A percentile compares a stretch with the other conserved stretches of the same genome.
Conservation (phyloP, 1,284 basidiomycete species). For the Cutaneotrichosporon sp. region DNA sequence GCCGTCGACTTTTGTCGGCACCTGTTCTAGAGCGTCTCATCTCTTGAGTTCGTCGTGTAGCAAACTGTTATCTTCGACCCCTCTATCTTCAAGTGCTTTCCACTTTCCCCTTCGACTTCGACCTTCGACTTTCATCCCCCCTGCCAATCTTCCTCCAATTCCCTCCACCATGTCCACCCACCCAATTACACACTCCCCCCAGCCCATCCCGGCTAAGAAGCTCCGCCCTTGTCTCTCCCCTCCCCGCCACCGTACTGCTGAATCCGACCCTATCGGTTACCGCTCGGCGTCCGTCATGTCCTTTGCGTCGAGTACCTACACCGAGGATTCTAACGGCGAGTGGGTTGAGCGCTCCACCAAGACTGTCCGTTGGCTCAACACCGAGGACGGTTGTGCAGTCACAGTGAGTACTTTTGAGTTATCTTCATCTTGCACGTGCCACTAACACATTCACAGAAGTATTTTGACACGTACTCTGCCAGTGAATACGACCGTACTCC, state of each 20-base stretch:
- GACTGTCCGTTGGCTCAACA: constrained; percentile 38
- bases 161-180: constrained; percentile 11
- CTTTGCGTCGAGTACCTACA: constrained; percentile 13
- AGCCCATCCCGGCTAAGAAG: constrained; percentile 23
- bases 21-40: not conserved
- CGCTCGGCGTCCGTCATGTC: constrained; percentile 11
- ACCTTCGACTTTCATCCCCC: not conserved
- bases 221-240: constrained; percentile 44
- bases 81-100: not conserved
- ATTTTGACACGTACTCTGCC: constrained; percentile 44
- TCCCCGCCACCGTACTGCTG: constrained; percentile 1
- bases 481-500: constrained; percentile 50
- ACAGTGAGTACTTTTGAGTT: constrained; percentile 28
- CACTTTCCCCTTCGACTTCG: not conserved
- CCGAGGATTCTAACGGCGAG: constrained; percentile 9
- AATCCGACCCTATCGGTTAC: not conserved
- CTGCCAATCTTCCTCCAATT: not conserved
- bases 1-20: constrained; percentile 8
- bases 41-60: not conserved
- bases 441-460: constrained; percentile 29
- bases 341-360: constrained; percentile 28
- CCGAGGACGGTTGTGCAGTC: constrained; percentile 30
- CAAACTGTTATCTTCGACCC: not conserved
- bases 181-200: constrained; percentile 11
- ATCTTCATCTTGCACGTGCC: not conserved